phyloP scores from a whole-genome alignment of 169 alveolate species.

The Plasmodium gallinaceum region DNA sequence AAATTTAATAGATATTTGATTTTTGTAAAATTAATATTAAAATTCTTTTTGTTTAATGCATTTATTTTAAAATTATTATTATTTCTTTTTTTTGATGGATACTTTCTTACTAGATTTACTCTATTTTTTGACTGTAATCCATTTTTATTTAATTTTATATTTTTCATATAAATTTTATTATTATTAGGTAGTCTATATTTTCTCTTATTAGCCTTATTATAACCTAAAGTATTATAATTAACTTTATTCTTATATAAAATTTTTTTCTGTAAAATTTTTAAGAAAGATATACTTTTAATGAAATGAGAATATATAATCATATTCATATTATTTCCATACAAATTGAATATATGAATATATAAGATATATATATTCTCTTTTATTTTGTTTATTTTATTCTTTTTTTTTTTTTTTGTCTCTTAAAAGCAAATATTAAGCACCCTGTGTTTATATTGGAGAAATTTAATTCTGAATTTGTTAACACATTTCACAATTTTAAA shows the following conservation, averaged over 20 bases:
- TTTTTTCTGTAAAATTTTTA: slow-evolving; percentile 11
- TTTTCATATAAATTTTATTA: slow-evolving; percentile 9
- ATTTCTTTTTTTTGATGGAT: slow-evolving; percentile 13
- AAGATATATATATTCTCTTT: neutral
- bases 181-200: neutral
- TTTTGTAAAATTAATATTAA: slow-evolving; percentile 12
- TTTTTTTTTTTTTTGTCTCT: neutral
- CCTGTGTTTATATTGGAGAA: too few species aligned
- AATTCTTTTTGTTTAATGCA: neutral
- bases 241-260: slow-evolving; percentile 14
- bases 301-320: neutral
- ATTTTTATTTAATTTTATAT: slow-evolving; percentile 9
- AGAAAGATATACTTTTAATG: slow-evolving; percentile 16
- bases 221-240: slow-evolving; percentile 13
- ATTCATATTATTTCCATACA: slow-evolving; percentile 25
- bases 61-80: neutral
- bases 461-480: too few species aligned
- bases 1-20: slow-evolving; percentile 36
- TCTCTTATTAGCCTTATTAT: slow-evolving; percentile 1
- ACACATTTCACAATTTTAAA: too few species aligned
- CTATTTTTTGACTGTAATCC: neutral
- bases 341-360: neutral
- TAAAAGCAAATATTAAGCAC: too few species aligned
- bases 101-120: slow-evolving; percentile 5
- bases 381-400: neutral